phyloP scores from a whole-genome alignment of 306 rosid species.

The Ochetophila trinervis region DNA sequence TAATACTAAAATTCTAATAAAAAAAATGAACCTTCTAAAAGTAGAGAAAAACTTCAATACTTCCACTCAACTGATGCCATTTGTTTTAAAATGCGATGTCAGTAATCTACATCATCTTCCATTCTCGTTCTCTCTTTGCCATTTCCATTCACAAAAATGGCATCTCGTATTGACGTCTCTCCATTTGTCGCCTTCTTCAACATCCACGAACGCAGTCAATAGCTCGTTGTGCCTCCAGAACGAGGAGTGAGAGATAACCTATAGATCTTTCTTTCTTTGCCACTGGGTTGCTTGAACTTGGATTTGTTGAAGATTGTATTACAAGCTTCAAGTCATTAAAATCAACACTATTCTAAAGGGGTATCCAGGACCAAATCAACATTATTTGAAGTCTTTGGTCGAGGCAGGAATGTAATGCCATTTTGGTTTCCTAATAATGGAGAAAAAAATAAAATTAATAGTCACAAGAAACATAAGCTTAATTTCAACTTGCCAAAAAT shows the following conservation, averaged over 20 bases:
- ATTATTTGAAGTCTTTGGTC: slow-evolving; percentile 37
- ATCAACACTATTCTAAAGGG: slow-evolving; percentile 45
- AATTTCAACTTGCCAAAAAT: no score
- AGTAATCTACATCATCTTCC: no score
- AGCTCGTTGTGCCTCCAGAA: slow-evolving; percentile 4
- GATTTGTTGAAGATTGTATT: slow-evolving; percentile 31
- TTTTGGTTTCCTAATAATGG: slow-evolving; percentile 31
- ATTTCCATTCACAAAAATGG: slow-evolving; percentile 33
- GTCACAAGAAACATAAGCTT: neutral
- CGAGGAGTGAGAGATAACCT: slow-evolving; percentile 38
- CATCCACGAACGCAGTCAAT: slow-evolving; percentile 1
- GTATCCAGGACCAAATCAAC: slow-evolving; percentile 94
- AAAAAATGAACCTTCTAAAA: no score
- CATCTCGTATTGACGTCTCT: slow-evolving; percentile 37
- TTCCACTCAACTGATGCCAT: no score
- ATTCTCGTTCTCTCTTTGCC: neutral
- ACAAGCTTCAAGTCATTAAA: slow-evolving; percentile 35
- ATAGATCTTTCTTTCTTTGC: slow-evolving; percentile 57
- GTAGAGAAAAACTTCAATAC: no score
- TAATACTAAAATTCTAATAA: no score
- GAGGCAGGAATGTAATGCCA: slow-evolving; percentile 30
- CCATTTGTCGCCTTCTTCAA: slow-evolving; percentile 19
- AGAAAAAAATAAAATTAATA: slow-evolving; percentile 1
- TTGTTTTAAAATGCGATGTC: no score
- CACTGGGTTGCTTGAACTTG: slow-evolving; percentile 39